phyloP scores from a whole-genome alignment of 2,329 filamentous ascomycete species.

The Ascochyta rabiei region DNA sequence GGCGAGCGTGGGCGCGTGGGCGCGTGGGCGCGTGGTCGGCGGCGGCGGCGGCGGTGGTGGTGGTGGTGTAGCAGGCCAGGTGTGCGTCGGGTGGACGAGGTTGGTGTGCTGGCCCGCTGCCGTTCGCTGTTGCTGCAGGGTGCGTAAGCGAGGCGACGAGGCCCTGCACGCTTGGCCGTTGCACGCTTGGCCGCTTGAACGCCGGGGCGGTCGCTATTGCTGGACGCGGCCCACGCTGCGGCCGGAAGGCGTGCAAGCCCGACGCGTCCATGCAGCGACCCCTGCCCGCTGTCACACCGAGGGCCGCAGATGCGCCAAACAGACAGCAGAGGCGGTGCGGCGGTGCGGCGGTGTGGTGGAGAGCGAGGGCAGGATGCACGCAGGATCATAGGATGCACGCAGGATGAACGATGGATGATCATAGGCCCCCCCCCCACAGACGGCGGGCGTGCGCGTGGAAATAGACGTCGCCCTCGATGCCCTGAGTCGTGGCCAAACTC shows the following conservation, averaged over 20 bases:
- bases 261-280: conserved; percentile 1
- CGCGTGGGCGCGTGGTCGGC: not conserved
- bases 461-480: conserved; percentile 12
- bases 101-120: conserved; percentile 21
- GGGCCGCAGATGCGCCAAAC: not conserved
- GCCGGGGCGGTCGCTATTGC: too few relatives aligned
- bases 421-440: conserved; percentile 1
- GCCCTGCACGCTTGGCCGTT: too few relatives aligned
- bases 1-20: conserved; percentile 6
- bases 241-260: conserved; percentile 4
- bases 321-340: too few relatives aligned
- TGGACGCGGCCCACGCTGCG: conserved; percentile 10
- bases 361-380: not conserved
- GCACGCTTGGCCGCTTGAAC: too few relatives aligned
- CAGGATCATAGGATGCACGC: conserved; percentile 6
- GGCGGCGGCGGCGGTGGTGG: not conserved
- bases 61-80: conserved; percentile 20
- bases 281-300: conserved; percentile 13
- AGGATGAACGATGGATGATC: not conserved
- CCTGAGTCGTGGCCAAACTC: conserved; percentile 8
- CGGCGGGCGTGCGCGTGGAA: conserved; percentile 9
- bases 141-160: conserved; percentile 13
- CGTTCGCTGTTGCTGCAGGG: conserved; percentile 20
- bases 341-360: too few relatives aligned
- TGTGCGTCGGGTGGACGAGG: conserved; percentile 17